A percentile compares a stretch with the other conserved stretches of the same genome.
phyloP scores from a whole-genome alignment of 768 basidiomycete species.

The Leucogyrophana mollusca region DNA sequence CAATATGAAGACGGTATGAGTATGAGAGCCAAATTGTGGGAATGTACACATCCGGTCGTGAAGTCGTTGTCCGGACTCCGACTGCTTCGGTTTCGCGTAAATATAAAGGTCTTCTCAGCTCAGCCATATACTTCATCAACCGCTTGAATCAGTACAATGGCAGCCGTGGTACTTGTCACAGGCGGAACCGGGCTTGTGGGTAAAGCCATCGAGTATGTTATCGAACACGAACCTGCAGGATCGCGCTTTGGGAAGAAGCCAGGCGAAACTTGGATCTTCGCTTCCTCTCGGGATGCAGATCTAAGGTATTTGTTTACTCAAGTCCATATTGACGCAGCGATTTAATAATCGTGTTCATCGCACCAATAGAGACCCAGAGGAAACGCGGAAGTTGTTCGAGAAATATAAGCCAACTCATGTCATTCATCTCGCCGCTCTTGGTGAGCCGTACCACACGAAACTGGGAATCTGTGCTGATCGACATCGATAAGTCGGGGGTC shows the following conservation, averaged over 20 bases:
- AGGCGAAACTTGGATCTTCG: constrained; percentile 87
- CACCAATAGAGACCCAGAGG: constrained; percentile 57
- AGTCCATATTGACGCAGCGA: background rate
- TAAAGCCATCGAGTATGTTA: constrained; percentile 74
- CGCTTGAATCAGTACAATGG: constrained; percentile 14
- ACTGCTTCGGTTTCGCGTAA: background rate
- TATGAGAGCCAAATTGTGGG: constrained; percentile 12
- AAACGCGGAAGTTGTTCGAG: constrained; percentile 74
- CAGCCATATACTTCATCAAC: background rate
- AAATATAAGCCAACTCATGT: constrained; percentile 95
- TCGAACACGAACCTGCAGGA: constrained; percentile 75
- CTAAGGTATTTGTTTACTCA: constrained; percentile 55
- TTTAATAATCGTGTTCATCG: constrained; percentile 5
- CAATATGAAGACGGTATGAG: constrained; percentile 1
- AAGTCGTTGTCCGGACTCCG: no score
- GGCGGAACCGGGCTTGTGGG: constrained; percentile 88
- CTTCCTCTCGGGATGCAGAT: constrained; percentile 77
- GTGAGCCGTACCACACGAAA: constrained; percentile 41
- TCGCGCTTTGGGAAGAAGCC: constrained; percentile 74
- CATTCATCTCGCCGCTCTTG: constrained; percentile 92
- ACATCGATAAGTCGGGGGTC: constrained; percentile 77
- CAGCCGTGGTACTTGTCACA: constrained; percentile 70
- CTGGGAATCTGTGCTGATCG: constrained; percentile 27
- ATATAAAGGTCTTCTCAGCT: constrained; percentile 1
- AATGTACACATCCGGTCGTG: constrained; percentile 7